phyloP scores from a whole-genome alignment of 176 grass and related monocot genomes.

The Alloteropsis semialata region DNA sequence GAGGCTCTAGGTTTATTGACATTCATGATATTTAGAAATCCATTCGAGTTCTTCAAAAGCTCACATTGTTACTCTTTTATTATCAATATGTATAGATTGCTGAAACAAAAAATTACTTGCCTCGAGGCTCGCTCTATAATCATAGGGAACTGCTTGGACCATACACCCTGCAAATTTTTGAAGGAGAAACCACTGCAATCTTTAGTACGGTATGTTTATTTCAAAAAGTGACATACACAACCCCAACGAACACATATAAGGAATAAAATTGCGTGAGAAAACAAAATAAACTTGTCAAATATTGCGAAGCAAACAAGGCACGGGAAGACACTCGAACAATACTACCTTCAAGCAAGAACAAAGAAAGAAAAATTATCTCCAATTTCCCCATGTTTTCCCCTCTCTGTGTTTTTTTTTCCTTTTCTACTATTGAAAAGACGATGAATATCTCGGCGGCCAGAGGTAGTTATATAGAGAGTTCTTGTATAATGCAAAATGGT shows the following conservation, averaged over 20 bases:
- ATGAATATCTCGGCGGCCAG: neutral
- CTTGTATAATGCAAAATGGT: neutral
- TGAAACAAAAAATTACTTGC: slow-evolving; percentile 16
- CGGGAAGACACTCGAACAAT: neutral
- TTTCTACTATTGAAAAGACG: too few species aligned
- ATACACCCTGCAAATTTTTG: neutral
- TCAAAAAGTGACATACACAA: neutral
- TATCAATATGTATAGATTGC: too few species aligned
- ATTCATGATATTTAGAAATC: too few species aligned
- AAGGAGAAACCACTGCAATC: neutral
- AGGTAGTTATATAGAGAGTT: neutral
- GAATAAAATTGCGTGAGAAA: neutral
- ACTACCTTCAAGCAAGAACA: neutral
- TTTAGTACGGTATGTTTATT: neutral
- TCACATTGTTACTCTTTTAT: too few species aligned
- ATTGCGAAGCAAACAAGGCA: too few species aligned
- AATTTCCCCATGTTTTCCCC: neutral
- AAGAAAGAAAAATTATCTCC: neutral
- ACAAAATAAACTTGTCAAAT: neutral
- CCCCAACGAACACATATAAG: neutral
- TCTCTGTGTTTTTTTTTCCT: neutral
- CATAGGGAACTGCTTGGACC: slow-evolving; percentile 45
- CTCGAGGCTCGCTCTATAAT: slow-evolving; percentile 51
- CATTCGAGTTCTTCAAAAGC: too few species aligned
- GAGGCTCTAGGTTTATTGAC: too few species aligned